Evolutionary conservation across 2,329 filamentous ascomycete species (phyloP).

Genomic region (Hypoxylon sp.): DNA sequence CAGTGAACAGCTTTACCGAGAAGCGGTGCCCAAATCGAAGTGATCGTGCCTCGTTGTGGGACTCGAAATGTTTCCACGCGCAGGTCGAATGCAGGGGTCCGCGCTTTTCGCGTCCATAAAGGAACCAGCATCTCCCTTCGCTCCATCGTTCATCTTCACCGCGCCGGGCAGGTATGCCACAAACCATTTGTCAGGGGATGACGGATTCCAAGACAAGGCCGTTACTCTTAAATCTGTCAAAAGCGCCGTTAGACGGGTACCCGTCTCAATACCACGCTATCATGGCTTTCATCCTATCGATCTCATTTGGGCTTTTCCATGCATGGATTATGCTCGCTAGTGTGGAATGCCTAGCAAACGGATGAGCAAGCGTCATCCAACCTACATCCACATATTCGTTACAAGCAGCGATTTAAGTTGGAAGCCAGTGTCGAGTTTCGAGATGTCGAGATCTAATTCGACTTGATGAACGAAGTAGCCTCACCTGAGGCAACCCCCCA

Average conservation of each 20-base stretch:
- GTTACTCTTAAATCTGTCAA: conserved; percentile 3
- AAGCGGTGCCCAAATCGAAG: conserved; percentile 28
- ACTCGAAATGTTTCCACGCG: conserved; percentile 49
- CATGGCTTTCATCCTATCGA: conserved; percentile 5
- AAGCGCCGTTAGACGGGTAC: not conserved
- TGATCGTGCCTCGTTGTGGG: conserved; percentile 34
- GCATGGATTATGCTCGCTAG: conserved; percentile 24
- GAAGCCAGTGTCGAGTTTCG: conserved; percentile 7
- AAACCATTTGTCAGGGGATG: conserved; percentile 36
- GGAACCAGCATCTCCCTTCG: conserved; percentile 36
- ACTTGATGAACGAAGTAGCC: conserved; percentile 13
- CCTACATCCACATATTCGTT: conserved; percentile 1
- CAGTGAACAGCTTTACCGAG: conserved; percentile 29
- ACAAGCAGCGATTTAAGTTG: conserved; percentile 12
- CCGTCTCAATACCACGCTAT: conserved; percentile 11
- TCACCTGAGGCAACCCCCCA: conserved; percentile 13
- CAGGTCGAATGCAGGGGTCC: conserved; percentile 46
- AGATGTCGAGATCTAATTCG: conserved; percentile 1
- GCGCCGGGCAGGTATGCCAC: conserved; percentile 27
- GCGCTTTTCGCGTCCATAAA: conserved; percentile 51
- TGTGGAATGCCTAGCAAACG: conserved; percentile 22
- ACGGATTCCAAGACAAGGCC: conserved; percentile 29
- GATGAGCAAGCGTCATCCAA: conserved; percentile 41
- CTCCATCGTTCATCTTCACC: conserved; percentile 30
- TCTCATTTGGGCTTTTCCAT: conserved; percentile 7